Conservation (phyloP, 1,139 yeast species). For the Lodderomyces elongisporus region DNA sequence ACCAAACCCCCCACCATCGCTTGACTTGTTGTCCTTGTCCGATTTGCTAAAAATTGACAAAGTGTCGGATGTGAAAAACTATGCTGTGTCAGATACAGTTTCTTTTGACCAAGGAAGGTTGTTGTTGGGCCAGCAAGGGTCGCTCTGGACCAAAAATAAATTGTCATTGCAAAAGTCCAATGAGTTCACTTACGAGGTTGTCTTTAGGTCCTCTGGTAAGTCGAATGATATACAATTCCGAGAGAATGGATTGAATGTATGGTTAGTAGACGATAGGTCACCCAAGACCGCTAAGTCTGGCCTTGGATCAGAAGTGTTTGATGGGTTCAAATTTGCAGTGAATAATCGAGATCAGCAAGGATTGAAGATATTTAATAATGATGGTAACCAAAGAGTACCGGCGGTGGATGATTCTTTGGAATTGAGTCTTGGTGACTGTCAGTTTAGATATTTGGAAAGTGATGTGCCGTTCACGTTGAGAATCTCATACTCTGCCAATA, state of each 20-base stretch:
- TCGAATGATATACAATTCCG: conserved; percentile 22
- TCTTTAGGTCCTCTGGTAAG: conserved; percentile 55
- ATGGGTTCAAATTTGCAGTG: conserved; percentile 57
- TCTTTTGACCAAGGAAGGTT: conserved; percentile 37
- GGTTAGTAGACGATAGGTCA: conserved; percentile 24
- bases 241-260: conserved; percentile 49
- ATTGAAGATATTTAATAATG: conserved; percentile 54
- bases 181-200: conserved; percentile 58
- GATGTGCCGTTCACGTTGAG: conserved; percentile 67
- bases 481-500: conserved; percentile 48
- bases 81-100: conserved; percentile 27
- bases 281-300: too few species aligned
- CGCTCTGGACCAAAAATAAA: conserved; percentile 45
- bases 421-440: conserved; percentile 52
- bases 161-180: conserved; percentile 19
- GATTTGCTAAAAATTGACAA: conserved; percentile 8
- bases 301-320: conserved; percentile 37
- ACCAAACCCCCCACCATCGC: too few species aligned
- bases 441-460: conserved; percentile 56
- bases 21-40: conserved; percentile 12
- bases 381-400: conserved; percentile 31
- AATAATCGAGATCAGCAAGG: conserved; percentile 48
- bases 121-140: conserved; percentile 28
- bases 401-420: conserved; percentile 14
- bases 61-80: conserved; percentile 13